Evolutionary conservation across 2,329 filamentous ascomycete genomes (phyloP), one percentile per base, ranked within the genome.

Genomic region (Aspergillus sp.): DNA sequence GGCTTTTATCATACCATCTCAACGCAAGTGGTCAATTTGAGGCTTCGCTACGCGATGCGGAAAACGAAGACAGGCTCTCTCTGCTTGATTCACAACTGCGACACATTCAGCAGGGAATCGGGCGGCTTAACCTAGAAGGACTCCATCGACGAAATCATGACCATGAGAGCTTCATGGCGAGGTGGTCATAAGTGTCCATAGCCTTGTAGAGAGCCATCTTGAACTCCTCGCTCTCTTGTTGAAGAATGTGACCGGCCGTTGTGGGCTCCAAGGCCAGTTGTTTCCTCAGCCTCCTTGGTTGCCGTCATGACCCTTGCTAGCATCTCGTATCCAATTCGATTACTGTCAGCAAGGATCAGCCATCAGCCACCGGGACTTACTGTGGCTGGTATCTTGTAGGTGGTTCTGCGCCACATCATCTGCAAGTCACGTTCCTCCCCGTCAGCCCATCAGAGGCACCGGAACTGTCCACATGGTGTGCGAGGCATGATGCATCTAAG

Each of bases 81-180:
- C 61, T 60, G 6, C 66, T 78, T 51, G 75, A 77, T 58, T 53
- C 54, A 3, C 66, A 71, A 55, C 64, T 78, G 32, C 61, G 58
- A 6, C 49, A 49, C 20, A 62, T 78, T 29, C 73, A 75, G 52
- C 71, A 70, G 52, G 73, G 71, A 1, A 60, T 76, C 22, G 66
- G 74, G 56, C 64, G 64, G n/a, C 64, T 78, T 26, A 65, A 77
- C 50, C 49, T 73, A 58, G 71, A 73, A 55, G 61, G 69, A 54
- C 57, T 77, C 42, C 65, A 73, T 57, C 69, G 70, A 42, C 67
- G 70, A 26, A 72, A 77, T 56, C 66, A 64, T 51, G 57, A 55
- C 12, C 70, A 67, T 42, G 70, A 71, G 14, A 69, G 53, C 42
- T 74, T 78, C 54, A 57, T 77, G 45, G 69, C 74, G 47, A 68